Evolutionary conservation across 1,284 basidiomycete species (phyloP), one percentile per base, ranked within the genome.

Genomic region (Ustilago loliicola): DNA sequence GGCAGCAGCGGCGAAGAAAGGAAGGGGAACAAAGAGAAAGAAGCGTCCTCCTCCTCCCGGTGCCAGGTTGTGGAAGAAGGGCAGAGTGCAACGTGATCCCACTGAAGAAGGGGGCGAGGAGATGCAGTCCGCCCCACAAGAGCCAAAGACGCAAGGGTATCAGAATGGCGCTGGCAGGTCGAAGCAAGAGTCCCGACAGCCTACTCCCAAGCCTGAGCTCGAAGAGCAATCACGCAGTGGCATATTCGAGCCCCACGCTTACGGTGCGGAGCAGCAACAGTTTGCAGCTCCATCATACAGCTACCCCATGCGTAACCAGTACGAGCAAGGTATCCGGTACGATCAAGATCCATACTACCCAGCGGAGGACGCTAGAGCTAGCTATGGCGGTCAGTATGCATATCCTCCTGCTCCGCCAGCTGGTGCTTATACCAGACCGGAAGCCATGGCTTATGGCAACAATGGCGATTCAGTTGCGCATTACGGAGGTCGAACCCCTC

Each of bases 1-100:
- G 11, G 61, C 17, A 17, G 57, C 56, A 23, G 56, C 27, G 11
- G 45, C 25, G 9, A 34, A 45, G 19, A 52, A 52, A 21, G 25
- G 51, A 23, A 50, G 54, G n/a, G 60, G 60, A 27, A 64, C 40
- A 29, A 77, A 73, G 67, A 29, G 61, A 29, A 73, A 62, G 61
- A 70, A 70, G 64, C 55, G 59, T 15, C 71, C 71, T 10, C 75
- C 75, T 19, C 75, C 75, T 36, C 75, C 75, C 2, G 71, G 75
- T 3, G 75, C 67, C 2, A 59, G 75, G 29, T 48, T 73, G 29
- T 77, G 75, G 75, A 77, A 77, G 66, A 69, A 73, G 25, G 75
- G 75, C 4, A 52, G 66, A 8, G 74, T 77, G 2, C 74, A 77
- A 56, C 66, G 65, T 29, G 74, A 77, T 29, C 45, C n/a, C 2